Conservation (phyloP, 2,329 filamentous ascomycete genomes). For the Neonectria hederae region DNA sequence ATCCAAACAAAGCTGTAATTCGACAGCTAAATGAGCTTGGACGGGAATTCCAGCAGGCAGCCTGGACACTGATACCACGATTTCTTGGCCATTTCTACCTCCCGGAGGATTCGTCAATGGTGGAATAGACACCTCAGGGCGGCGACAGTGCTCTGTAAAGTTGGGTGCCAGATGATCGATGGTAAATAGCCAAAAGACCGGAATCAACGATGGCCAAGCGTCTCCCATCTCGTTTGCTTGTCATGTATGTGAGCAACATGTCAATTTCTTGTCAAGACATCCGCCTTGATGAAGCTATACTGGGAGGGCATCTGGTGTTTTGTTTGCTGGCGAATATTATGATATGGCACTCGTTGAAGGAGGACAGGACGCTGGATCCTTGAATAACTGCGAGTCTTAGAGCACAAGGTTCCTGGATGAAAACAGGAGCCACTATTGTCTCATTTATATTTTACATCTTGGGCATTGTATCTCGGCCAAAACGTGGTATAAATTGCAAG, state of each 20-base stretch:
- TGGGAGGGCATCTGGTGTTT: no score
- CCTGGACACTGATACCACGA: neutral
- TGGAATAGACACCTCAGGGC: neutral
- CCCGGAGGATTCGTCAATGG: no score
- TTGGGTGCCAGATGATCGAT: neutral
- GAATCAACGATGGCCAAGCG: neutral
- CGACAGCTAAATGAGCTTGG: neutral
- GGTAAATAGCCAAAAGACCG: neutral
- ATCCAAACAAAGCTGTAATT: conserved; percentile 30
- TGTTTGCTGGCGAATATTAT: no score
- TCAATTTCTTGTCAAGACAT: neutral
- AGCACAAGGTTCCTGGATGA: neutral
- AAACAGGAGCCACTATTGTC: neutral
- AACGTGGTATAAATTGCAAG: no score
- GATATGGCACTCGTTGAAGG: no score
- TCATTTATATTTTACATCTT: neutral
- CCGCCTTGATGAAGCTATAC: neutral
- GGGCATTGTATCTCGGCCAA: no score
- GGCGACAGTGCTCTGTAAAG: neutral
- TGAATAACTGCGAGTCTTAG: no score
- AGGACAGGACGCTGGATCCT: neutral
- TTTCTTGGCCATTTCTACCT: neutral
- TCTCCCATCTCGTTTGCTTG: neutral
- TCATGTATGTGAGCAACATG: neutral
- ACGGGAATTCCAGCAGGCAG: neutral